A percentile compares a stretch with the other conserved stretches of the same genome.
These are phyloP conservation scores for Durio zibethinus DNA, from an alignment of 345 rosid species.

Conservation along the genomic window DNA sequence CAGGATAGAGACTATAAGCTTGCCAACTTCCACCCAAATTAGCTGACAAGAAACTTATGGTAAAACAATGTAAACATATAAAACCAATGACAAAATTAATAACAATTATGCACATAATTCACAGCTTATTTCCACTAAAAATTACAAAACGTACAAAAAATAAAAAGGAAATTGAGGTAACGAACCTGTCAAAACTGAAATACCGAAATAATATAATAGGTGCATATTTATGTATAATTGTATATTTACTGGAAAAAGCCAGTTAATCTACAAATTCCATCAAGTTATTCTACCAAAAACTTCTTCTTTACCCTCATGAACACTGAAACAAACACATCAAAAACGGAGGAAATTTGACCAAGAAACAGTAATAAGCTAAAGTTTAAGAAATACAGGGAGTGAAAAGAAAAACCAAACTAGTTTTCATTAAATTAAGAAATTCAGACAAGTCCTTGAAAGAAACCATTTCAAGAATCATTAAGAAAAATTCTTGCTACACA, in stretches of 20 bases:
- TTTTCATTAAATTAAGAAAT: not conserved
- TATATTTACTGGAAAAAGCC: not conserved
- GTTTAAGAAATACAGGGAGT: not conserved
- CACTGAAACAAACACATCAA: conserved; percentile 6
- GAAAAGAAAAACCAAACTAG: not conserved
- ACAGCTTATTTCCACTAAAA: not conserved
- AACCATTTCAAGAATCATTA: not conserved
- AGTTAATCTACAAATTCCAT: not conserved
- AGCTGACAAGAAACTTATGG: not conserved
- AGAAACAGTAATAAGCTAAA: not conserved
- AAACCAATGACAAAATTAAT: not conserved
- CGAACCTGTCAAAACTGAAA: not conserved
- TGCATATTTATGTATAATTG: not conserved
- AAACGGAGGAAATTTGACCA: not conserved
- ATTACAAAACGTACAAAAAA: not conserved
- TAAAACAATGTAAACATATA: not conserved
- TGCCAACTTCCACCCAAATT: not conserved
- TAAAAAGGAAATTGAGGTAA: not conserved
- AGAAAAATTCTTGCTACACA: not conserved
- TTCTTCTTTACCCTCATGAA: not conserved
- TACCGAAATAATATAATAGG: not conserved
- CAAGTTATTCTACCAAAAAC: not conserved
- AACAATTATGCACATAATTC: not conserved
- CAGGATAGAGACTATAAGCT: not conserved
- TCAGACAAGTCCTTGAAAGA: not conserved